Base-by-base conservation (phyloP, 441 rosid species). In the Croton setiger region DNA sequence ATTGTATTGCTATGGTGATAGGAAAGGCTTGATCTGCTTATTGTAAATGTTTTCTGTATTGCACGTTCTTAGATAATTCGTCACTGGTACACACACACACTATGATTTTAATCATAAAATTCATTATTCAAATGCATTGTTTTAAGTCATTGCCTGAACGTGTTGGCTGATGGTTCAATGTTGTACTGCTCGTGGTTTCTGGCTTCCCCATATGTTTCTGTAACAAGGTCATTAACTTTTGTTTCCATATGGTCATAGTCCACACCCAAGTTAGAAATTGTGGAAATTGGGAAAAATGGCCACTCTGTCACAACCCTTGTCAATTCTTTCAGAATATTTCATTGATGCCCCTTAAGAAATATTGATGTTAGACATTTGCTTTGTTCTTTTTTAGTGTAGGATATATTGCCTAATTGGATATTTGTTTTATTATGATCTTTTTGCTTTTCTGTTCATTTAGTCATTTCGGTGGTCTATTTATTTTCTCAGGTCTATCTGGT, bases 401-500 rank as follows among this genome's bases (percentile, higher is more conserved):
- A 59, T 52, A 49, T 66, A 23, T 21, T 72, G 66, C 17, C 2
- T 60, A 21, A 3, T 17, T 69, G 11, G 17, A 8, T 47, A 4
- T 23, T 37, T 66, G 37, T n/a, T 60, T 43, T 20, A 43, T 10
- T 7, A 48, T 31, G 47, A 47, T 48, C 9, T 17, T 21, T 39
- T 20, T 41, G 17, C 60, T 65, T 15, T 15, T n/a, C 9, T 69
- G 44, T 36, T 60, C 35, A 47, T 66, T 48, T 9, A 48, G 49
- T 63, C 4, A 67, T 48, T 21, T 60, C 66, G 66, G 33, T 35
- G 54, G 68, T 64, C 31, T 58, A 53, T 56, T 60, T 27, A 31
- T 14, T 69, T 51, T 58, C 60, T 54, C 65, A 58, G 58, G 66
- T 23, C 49, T 71, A 47, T 71, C 31, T 44, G 20, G 14, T 27